Conservation (phyloP, 2,329 filamentous ascomycete genomes). For the Colletotrichum australisinense region DNA sequence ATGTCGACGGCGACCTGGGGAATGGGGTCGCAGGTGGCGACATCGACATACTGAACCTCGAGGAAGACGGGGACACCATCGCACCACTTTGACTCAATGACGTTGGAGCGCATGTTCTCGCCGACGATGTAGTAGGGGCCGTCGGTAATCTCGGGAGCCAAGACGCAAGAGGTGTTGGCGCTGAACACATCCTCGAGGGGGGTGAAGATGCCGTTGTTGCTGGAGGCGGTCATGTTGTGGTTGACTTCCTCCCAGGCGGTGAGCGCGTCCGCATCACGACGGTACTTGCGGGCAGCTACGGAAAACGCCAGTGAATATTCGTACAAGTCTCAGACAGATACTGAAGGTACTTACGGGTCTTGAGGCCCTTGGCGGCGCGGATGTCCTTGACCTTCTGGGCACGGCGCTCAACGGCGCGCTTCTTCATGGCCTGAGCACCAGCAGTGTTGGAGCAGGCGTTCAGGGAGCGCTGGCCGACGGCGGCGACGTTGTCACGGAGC, state of each 20-base stretch:
- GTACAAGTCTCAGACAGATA: no score
- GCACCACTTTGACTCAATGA: slow-evolving; percentile 51
- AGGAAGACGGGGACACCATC: slow-evolving; percentile 55
- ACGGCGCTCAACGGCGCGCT: slow-evolving; percentile 53
- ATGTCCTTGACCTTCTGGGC: slow-evolving; percentile 50
- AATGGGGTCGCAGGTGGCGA: slow-evolving; percentile 39
- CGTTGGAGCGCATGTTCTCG: slow-evolving; percentile 56
- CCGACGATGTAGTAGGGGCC: slow-evolving; percentile 51
- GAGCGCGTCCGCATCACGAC: slow-evolving; percentile 46
- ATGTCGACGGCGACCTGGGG: slow-evolving; percentile 38
- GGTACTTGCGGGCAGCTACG: slow-evolving; percentile 44
- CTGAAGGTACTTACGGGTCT: slow-evolving; percentile 5
- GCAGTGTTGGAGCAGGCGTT: slow-evolving; percentile 52
- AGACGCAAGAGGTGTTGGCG: slow-evolving; percentile 24
- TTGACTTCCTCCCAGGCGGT: slow-evolving; percentile 47
- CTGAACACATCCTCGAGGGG: slow-evolving; percentile 42
- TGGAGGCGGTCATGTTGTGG: slow-evolving; percentile 45
- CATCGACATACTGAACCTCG: slow-evolving; percentile 40
- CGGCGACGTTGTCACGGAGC: slow-evolving; percentile 46
- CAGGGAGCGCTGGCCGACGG: slow-evolving; percentile 49
- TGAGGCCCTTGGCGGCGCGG: slow-evolving; percentile 45
- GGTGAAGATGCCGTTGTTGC: slow-evolving; percentile 45
- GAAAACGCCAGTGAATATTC: slow-evolving; percentile 41
- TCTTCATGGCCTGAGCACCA: slow-evolving; percentile 50
- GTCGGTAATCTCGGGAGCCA: slow-evolving; percentile 28